Evolutionary conservation across 225 moss, liverwort and hornwort genomes (phyloP).

Genomic region (Pseudoscleropodium purum): DNA sequence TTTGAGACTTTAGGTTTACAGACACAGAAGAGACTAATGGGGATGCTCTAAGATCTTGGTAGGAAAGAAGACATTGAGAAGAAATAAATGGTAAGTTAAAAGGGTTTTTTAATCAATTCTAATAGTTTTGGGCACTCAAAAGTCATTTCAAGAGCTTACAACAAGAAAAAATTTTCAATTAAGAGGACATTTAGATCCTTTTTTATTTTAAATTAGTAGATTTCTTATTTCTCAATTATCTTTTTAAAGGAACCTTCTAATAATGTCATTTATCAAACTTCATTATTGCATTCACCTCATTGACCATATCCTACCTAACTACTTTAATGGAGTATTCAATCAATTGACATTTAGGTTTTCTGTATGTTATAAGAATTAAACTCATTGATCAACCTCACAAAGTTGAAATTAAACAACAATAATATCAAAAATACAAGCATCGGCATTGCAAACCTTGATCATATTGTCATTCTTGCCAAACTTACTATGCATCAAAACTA

Average conservation of each 20-base stretch:
- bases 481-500: accelerated
- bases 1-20: too few species aligned
- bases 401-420: background rate
- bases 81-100: background rate
- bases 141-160: background rate
- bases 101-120: too few species aligned
- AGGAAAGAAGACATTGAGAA: background rate
- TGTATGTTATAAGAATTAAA: background rate
- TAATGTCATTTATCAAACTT: accelerated
- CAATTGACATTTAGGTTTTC: background rate
- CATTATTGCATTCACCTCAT: background rate
- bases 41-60: too few species aligned
- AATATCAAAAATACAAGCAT: background rate
- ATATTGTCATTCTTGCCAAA: background rate
- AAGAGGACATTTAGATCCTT: accelerated
- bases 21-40: too few species aligned
- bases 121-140: background rate
- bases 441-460: background rate
- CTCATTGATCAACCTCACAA: background rate
- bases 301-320: accelerated
- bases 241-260: background rate
- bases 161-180: background rate
- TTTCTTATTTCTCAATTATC: background rate
- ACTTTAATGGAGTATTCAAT: background rate
- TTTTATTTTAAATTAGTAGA: too few species aligned